Conservation (phyloP, 139 green algal species). For the Chlamydomonas asymmetrica region DNA sequence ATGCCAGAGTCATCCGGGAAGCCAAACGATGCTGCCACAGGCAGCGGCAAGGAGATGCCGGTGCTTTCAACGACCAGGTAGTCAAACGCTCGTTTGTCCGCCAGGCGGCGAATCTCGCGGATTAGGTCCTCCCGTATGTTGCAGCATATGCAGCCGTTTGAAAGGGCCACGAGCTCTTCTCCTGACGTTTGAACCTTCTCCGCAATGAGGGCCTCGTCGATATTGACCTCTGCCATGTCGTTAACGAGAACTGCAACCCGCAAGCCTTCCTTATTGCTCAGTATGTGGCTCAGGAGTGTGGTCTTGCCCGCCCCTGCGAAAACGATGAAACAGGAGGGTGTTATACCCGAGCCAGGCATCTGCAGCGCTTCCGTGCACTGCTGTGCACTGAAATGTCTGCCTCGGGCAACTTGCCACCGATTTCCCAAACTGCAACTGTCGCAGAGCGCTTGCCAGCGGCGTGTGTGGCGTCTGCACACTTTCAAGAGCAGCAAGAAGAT, state of each 20-base stretch:
- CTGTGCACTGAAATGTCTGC: neutral
- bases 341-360: neutral
- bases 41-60: conserved; percentile 76
- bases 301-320: conserved; percentile 87
- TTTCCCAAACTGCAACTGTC: neutral
- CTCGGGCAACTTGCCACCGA: neutral
- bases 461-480: too few species aligned
- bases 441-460: too few species aligned
- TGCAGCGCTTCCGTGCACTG: neutral
- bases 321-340: neutral
- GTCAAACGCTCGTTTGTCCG: conserved; percentile 57
- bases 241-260: conserved; percentile 55
- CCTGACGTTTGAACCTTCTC: conserved; percentile 12
- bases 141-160: conserved; percentile 68
- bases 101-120: conserved; percentile 29
- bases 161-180: conserved; percentile 62
- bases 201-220: conserved; percentile 49
- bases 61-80: conserved; percentile 82
- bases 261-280: conserved; percentile 44
- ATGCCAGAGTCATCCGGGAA: conserved; percentile 15
- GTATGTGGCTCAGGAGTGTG: conserved; percentile 78
- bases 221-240: conserved; percentile 67
- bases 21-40: conserved; percentile 67
- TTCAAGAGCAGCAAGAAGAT: neutral
- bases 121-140: conserved; percentile 57